Evolutionary conservation across 306 rosid species (phyloP).

Genomic region (Mucuna pruriens): DNA sequence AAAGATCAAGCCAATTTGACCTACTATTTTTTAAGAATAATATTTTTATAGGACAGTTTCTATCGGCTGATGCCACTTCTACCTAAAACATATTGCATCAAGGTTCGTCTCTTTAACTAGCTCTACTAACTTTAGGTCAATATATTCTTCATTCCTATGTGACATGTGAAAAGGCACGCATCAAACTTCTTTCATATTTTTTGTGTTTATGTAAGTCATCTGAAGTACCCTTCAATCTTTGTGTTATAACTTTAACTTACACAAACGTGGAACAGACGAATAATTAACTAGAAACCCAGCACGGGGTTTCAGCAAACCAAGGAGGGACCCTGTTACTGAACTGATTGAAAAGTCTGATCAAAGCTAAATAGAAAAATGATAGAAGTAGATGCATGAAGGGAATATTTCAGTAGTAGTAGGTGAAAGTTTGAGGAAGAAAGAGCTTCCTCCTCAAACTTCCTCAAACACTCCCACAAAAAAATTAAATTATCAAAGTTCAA

Average conservation of each 20-base stretch:
- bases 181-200: background rate
- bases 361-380: background rate
- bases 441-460: background rate
- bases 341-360: background rate
- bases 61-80: too few species aligned
- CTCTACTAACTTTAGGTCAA: background rate
- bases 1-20: too few species aligned
- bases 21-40: too few species aligned
- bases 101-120: background rate
- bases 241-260: background rate
- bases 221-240: background rate
- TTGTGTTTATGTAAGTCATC: background rate
- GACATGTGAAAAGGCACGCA: background rate
- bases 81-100: background rate
- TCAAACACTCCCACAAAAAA: background rate
- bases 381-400: background rate
- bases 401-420: background rate
- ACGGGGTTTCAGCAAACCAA: background rate
- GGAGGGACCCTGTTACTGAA: background rate
- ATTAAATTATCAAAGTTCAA: background rate
- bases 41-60: too few species aligned
- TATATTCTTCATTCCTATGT: background rate
- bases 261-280: background rate
- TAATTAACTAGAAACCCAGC: background rate
- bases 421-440: conserved; percentile 13